Conservation (phyloP, 495 filamentous ascomycete species). For the Aspergillus kassunensis region DNA sequence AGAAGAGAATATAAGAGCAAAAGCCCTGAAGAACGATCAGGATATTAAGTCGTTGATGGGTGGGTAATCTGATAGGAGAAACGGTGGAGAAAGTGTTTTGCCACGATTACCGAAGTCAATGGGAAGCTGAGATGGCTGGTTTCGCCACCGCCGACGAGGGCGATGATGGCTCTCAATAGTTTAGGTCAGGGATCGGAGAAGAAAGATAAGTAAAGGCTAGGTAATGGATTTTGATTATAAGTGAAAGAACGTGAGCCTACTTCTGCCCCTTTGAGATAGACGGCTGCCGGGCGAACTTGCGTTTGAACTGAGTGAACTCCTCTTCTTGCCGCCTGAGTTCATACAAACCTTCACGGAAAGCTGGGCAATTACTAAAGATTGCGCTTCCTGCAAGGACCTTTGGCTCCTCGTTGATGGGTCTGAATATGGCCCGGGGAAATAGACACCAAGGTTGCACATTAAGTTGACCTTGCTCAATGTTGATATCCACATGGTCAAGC, state of each 20-base stretch:
- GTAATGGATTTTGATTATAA: background rate
- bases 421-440: background rate
- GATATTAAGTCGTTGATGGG: no score
- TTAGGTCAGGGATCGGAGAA: no score
- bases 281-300: background rate
- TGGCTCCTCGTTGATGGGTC: background rate
- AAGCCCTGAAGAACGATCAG: no score
- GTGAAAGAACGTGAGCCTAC: no score
- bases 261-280: background rate
- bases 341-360: background rate
- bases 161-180: no score
- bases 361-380: background rate
- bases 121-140: no score
- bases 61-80: no score
- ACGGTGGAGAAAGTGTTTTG: no score
- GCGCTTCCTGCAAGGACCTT: background rate
- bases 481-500: background rate
- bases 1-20: no score
- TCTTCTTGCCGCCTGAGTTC: background rate
- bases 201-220: background rate
- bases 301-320: background rate
- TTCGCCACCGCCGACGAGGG: no score
- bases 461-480: background rate
- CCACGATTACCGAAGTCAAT: no score
- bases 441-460: background rate